A percentile compares a stretch with the other conserved stretches of the same genome.
Evolutionary conservation across 257 asterid species (phyloP).

Genomic region (Rubia yunnanensis): DNA sequence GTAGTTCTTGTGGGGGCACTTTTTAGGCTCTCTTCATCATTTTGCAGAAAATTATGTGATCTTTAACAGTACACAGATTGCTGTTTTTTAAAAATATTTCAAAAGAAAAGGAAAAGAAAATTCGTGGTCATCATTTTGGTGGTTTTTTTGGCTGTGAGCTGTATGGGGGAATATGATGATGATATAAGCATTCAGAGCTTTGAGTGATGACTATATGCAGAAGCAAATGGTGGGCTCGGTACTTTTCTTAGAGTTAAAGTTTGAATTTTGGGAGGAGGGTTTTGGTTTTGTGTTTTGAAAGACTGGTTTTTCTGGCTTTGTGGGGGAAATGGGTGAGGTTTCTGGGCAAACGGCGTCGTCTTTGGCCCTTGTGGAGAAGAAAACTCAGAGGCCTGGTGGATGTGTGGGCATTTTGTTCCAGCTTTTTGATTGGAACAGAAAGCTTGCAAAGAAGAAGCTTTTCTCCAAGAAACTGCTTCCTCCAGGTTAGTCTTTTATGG

Average conservation of each 20-base stretch:
- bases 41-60: conserved; percentile 20
- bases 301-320: neutral
- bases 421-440: conserved; percentile 88
- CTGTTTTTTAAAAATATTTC: neutral
- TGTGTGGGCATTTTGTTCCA: conserved; percentile 87
- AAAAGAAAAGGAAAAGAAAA: neutral
- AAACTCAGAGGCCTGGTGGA: conserved; percentile 65
- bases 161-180: neutral
- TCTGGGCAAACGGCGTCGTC: conserved; percentile 44
- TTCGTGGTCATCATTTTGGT: neutral
- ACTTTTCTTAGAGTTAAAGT: conserved; percentile 1
- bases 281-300: conserved; percentile 7
- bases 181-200: conserved; percentile 2
- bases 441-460: conserved; percentile 69
- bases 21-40: conserved; percentile 8
- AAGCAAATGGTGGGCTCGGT: conserved; percentile 7
- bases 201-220: neutral
- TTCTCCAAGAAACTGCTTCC: conserved; percentile 79
- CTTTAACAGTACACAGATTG: conserved; percentile 2
- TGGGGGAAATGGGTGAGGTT: conserved; percentile 49
- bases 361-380: conserved; percentile 73
- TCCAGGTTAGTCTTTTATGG: conserved; percentile 59
- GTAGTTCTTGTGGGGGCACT: conserved; percentile 8
- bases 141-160: neutral
- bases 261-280: conserved; percentile 10